Conservation (phyloP, 1,284 basidiomycete genomes). For the Ganoderma leucocontextum region DNA sequence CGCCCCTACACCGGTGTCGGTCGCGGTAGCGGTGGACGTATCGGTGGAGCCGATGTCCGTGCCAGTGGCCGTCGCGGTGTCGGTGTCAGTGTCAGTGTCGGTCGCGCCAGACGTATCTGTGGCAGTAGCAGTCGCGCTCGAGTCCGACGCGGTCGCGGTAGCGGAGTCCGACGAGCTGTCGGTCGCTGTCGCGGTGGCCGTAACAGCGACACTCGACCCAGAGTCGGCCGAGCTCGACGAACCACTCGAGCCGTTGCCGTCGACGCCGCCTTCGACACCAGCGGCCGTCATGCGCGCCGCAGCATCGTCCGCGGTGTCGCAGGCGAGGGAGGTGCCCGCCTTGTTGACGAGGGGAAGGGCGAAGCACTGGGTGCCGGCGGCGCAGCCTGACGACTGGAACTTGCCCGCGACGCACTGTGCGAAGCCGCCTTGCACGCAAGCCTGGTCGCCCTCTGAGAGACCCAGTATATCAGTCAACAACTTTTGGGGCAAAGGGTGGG, state of each 20-base stretch:
- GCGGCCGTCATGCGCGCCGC: constrained; percentile 58
- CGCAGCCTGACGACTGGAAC: constrained; percentile 54
- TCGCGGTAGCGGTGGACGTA: neutral
- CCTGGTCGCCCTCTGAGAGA: constrained; percentile 51
- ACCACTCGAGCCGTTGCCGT: constrained; percentile 32
- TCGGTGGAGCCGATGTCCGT: neutral
- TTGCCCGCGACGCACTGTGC: constrained; percentile 54
- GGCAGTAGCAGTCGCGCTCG: constrained; percentile 2
- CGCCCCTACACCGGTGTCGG: neutral
- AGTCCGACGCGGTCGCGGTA: constrained; percentile 16
- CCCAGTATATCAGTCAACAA: neutral
- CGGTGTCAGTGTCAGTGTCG: neutral
- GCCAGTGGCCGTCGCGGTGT: constrained; percentile 9
- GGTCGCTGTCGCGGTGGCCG: neutral
- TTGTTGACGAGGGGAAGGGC: constrained; percentile 68
- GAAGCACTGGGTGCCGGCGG: constrained; percentile 51
- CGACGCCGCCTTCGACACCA: constrained; percentile 53
- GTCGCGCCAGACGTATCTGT: neutral
- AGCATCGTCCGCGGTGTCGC: constrained; percentile 60
- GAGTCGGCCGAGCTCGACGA: constrained; percentile 6
- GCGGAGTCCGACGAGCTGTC: neutral
- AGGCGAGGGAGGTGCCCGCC: constrained; percentile 63
- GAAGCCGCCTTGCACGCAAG: constrained; percentile 45
- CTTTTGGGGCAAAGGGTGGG: neutral
- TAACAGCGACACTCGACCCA: neutral